These are phyloP conservation scores for Penicillium nucicola DNA, from an alignment of 495 filamentous ascomycete species.

Conservation along the genomic window DNA sequence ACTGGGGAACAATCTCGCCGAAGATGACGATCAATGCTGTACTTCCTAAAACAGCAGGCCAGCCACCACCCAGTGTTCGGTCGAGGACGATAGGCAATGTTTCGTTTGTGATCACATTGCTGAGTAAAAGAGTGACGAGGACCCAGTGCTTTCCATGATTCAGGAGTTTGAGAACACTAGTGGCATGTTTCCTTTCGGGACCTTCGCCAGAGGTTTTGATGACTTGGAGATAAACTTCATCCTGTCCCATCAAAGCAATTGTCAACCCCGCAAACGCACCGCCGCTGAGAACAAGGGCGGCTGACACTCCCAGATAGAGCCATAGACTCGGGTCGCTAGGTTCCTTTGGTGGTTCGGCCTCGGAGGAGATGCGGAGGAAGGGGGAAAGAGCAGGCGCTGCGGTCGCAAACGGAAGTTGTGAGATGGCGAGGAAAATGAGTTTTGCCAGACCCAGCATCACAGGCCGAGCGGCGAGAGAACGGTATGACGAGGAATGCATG, in stretches of 20 bases:
- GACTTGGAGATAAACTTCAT: slow-evolving; percentile 96
- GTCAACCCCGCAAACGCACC: slow-evolving; percentile 97
- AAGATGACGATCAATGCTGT: slow-evolving; percentile 97
- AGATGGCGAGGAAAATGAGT: slow-evolving; percentile 42
- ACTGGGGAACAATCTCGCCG: slow-evolving; percentile 93
- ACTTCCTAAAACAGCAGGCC: slow-evolving; percentile 89
- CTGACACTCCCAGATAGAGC: slow-evolving; percentile 66
- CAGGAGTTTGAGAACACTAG: slow-evolving; percentile 73
- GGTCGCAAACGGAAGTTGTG: slow-evolving; percentile 41
- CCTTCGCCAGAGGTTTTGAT: slow-evolving; percentile 82
- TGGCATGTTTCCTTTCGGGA: slow-evolving; percentile 76
- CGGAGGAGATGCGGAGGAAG: slow-evolving; percentile 19
- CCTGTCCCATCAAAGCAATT: slow-evolving; percentile 75
- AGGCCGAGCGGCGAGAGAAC: slow-evolving; percentile 41
- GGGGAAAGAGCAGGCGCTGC: slow-evolving; percentile 37
- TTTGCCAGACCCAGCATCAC: slow-evolving; percentile 46
- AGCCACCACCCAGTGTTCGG: slow-evolving; percentile 87
- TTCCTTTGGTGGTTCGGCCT: slow-evolving; percentile 31
- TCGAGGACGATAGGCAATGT: slow-evolving; percentile 94
- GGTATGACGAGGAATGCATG: slow-evolving; percentile 32
- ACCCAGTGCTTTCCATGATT: slow-evolving; percentile 97
- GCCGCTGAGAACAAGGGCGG: slow-evolving; percentile 76
- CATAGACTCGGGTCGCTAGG: slow-evolving; percentile 59
- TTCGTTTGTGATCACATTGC: slow-evolving; percentile 98
- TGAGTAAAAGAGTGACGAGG: slow-evolving; percentile 88